Conservation (phyloP, 305 asterid genomes). For the Lippia alba region DNA sequence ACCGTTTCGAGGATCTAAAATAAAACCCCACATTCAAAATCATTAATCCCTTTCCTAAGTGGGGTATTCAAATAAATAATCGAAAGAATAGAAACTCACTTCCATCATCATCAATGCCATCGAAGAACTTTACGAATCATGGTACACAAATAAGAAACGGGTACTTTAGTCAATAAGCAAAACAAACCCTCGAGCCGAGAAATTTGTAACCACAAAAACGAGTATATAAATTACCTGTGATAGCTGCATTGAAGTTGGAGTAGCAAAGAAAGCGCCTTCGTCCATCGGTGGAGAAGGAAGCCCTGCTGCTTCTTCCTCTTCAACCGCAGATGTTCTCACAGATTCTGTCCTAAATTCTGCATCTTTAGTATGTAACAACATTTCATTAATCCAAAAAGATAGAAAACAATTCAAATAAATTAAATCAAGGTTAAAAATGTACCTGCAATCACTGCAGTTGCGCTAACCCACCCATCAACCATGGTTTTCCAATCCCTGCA, state of each 20-base stretch:
- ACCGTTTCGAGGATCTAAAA: constrained; percentile 82
- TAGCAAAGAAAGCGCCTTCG: constrained; percentile 75
- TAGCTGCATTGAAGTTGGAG: constrained; percentile 74
- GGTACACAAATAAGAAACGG: constrained; percentile 19
- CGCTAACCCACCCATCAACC: constrained; percentile 77
- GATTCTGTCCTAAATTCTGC: constrained; percentile 75
- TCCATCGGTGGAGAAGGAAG: constrained; percentile 97
- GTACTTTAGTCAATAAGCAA: constrained; percentile 37
- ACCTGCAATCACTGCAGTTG: constrained; percentile 67
- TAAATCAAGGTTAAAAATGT: constrained; percentile 8
- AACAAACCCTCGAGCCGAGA: neutral
- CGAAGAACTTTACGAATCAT: constrained; percentile 70
- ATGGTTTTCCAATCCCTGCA: constrained; percentile 81
- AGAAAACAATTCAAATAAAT: neutral
- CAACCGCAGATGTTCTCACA: constrained; percentile 60
- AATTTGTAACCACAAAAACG: neutral
- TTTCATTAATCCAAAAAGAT: constrained; percentile 5
- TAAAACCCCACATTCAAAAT: constrained; percentile 12
- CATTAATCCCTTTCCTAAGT: constrained; percentile 37
- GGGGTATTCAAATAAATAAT: constrained; percentile 62
- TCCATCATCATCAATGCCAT: constrained; percentile 96
- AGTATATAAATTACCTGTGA: constrained; percentile 62
- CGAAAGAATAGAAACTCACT: constrained; percentile 71
- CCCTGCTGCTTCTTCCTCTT: constrained; percentile 90
- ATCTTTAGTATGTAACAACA: constrained; percentile 22